Conservation (phyloP, 805 yeast genomes). For the Spathaspora sp. region DNA sequence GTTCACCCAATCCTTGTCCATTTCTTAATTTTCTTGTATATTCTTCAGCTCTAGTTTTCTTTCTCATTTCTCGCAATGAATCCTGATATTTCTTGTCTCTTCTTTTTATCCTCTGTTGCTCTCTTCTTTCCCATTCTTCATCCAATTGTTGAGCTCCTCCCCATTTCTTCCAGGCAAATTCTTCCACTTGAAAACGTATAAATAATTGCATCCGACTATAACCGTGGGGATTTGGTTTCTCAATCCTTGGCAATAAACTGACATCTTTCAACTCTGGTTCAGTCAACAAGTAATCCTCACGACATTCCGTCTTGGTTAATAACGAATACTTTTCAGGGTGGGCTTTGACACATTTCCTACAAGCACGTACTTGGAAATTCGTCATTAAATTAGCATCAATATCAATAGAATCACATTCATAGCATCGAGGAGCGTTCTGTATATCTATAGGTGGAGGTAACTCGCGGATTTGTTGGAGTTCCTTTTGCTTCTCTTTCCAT, state of each 20-base stretch:
- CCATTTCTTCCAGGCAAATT: conserved; percentile 91
- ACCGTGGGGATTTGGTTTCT: conserved; percentile 93
- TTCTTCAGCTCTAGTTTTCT: conserved; percentile 89
- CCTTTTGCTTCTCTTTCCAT: conserved; percentile 45
- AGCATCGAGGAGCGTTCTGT: conserved; percentile 74
- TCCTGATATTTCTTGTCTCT: conserved; percentile 75
- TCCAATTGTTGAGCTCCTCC: conserved; percentile 86
- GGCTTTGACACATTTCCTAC: conserved; percentile 69
- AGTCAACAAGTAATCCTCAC: conserved; percentile 86
- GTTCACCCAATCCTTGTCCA: conserved; percentile 48
- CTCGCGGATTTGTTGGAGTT: conserved; percentile 40
- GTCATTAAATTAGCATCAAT: conserved; percentile 68
- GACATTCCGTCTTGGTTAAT: conserved; percentile 92
- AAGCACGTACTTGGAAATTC: conserved; percentile 71
- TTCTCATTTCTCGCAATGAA: conserved; percentile 83
- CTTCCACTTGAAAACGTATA: conserved; percentile 88
- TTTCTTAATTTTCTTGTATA: conserved; percentile 67
- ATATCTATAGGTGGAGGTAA: conserved; percentile 72
- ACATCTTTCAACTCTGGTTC: conserved; percentile 86
- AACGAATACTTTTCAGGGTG: conserved; percentile 86
- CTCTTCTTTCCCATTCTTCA: conserved; percentile 87
- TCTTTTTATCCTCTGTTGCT: conserved; percentile 63
- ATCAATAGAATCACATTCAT: conserved; percentile 78
- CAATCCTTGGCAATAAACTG: conserved; percentile 66
- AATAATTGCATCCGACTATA: conserved; percentile 91